phyloP scores from a whole-genome alignment of 2,329 filamentous ascomycete species.

The Capronia coronata region DNA sequence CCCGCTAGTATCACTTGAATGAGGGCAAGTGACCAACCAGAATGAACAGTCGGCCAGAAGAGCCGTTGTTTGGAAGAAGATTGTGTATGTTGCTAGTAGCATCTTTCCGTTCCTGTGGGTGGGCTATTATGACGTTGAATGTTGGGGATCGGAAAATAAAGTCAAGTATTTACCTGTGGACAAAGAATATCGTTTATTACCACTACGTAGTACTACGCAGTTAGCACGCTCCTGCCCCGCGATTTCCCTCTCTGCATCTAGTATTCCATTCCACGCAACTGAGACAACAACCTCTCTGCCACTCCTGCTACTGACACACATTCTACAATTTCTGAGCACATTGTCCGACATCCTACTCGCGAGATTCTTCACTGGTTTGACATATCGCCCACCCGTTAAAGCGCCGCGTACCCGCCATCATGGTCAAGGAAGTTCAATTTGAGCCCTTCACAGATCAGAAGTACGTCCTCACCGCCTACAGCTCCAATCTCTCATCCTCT shows the following conservation, averaged over 20 bases:
- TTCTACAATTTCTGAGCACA: not conserved
- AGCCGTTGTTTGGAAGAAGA: not conserved
- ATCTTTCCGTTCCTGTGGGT: not conserved
- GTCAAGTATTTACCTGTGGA: not conserved
- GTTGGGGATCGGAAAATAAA: not conserved
- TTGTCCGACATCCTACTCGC: not conserved
- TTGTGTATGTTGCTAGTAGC: not conserved
- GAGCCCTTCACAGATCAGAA: slow-evolving; percentile 93
- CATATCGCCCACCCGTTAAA: no score
- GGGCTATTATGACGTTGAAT: not conserved
- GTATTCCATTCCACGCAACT: not conserved
- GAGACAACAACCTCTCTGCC: not conserved
- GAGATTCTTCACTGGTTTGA: no score
- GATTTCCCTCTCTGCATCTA: not conserved
- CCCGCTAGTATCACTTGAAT: not conserved
- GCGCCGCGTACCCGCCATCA: not conserved
- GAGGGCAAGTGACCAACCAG: not conserved
- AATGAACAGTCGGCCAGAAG: not conserved
- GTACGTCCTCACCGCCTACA: slow-evolving; percentile 56
- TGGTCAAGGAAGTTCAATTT: slow-evolving; percentile 68
- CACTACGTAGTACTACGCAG: not conserved
- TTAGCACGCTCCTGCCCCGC: not conserved
- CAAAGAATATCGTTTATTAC: no score
- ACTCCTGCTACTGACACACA: not conserved
- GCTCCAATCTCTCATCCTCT: no score